Conservation (phyloP, 495 filamentous ascomycete species). For the Penicillium angulare region DNA sequence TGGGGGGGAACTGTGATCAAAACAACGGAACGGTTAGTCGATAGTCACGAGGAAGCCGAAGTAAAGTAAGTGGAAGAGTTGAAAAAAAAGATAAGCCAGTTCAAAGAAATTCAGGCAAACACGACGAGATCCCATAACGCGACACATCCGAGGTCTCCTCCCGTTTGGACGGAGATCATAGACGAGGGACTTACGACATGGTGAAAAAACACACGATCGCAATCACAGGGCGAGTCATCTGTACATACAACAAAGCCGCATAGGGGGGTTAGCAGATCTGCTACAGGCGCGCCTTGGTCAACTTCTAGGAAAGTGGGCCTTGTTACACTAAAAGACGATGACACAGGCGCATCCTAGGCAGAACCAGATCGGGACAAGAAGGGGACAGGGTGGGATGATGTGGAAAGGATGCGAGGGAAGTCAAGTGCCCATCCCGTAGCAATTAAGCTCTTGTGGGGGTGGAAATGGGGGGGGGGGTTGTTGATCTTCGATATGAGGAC, state of each 20-base stretch:
- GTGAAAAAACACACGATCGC: constrained; percentile 39
- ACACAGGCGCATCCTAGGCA: constrained; percentile 47
- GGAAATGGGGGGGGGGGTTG: constrained; percentile 2
- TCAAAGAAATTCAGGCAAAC: no score
- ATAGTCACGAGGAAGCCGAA: constrained; percentile 2
- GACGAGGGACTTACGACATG: constrained; percentile 53
- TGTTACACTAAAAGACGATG: constrained; percentile 47
- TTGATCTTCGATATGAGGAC: no score
- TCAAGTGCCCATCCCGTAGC: constrained; percentile 3
- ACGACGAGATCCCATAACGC: no score
- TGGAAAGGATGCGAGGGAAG: constrained; percentile 18
- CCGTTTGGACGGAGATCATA: constrained; percentile 29
- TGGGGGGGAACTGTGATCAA: constrained; percentile 36
- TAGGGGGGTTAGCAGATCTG: constrained; percentile 42
- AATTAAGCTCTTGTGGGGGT: background rate
- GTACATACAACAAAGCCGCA: constrained; percentile 40
- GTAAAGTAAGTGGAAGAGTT: constrained; percentile 4
- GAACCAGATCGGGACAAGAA: constrained; percentile 30
- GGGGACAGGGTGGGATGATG: constrained; percentile 27
- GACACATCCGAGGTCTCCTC: constrained; percentile 28
- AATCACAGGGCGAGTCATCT: constrained; percentile 46
- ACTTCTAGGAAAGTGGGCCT: constrained; percentile 32
- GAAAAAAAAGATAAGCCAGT: constrained; percentile 1
- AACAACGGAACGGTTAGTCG: background rate
- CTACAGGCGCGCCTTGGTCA: constrained; percentile 37